A percentile compares a stretch with the other conserved stretches of the same genome.
Evolutionary conservation across 2,329 filamentous ascomycete genomes (phyloP).

Genomic region (Massarina eburnea): DNA sequence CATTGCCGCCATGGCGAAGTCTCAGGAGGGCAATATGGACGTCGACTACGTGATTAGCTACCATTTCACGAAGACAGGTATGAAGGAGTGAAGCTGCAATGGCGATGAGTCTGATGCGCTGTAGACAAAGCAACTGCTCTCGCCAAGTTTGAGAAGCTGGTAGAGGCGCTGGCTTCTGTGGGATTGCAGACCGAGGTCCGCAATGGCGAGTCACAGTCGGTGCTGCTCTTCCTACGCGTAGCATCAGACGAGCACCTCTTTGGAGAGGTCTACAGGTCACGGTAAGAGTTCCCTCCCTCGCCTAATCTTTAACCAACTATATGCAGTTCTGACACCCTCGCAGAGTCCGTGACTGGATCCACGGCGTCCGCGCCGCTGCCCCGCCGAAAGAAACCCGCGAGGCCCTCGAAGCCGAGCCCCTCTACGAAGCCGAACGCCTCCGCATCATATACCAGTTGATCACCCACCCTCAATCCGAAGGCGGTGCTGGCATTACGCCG

Average conservation of each 20-base stretch:
- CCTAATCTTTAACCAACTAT: not conserved
- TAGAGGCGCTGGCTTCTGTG: constrained; percentile 72
- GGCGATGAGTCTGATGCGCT: constrained; percentile 10
- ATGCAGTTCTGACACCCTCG: not conserved
- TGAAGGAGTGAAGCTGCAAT: constrained; percentile 16
- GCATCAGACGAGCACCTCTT: constrained; percentile 73
- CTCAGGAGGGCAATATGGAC: constrained; percentile 59
- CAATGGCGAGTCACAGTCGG: constrained; percentile 70
- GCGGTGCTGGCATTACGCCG: constrained; percentile 54
- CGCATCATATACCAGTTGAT: constrained; percentile 82
- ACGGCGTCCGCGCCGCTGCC: constrained; percentile 77
- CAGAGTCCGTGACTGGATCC: constrained; percentile 90
- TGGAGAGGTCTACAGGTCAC: constrained; percentile 80
- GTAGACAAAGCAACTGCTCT: constrained; percentile 70
- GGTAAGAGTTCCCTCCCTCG: constrained; percentile 46
- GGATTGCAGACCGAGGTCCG: constrained; percentile 90
- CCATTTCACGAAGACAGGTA: constrained; percentile 69
- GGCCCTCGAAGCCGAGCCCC: constrained; percentile 70
- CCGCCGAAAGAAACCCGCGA: constrained; percentile 72
- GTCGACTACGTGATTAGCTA: constrained; percentile 91
- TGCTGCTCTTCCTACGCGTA: constrained; percentile 82
- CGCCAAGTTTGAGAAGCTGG: constrained; percentile 74
- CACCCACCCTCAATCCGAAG: constrained; percentile 50
- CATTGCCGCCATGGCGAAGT: constrained; percentile 39
- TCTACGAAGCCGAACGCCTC: constrained; percentile 85